These are phyloP conservation scores for Primulina huaijiensis DNA, from an alignment of 257 asterid species.

Conservation along the genomic window DNA sequence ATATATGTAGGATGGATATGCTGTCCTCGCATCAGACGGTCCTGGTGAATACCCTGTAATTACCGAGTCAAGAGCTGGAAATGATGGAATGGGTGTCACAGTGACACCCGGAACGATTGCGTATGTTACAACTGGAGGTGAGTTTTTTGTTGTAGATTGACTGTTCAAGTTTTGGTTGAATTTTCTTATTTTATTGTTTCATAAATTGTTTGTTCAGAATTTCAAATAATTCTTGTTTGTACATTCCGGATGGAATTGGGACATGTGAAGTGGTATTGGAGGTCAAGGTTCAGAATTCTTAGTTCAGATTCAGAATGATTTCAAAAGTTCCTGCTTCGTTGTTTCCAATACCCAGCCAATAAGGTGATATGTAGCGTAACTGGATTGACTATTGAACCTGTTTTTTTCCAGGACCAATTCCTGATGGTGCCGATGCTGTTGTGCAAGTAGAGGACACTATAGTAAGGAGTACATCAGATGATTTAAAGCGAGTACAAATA, in stretches of 20 bases:
- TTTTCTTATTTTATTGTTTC: not conserved
- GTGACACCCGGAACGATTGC: not conserved
- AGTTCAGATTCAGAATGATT: not conserved
- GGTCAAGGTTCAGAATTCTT: slow-evolving; percentile 11
- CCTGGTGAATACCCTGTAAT: slow-evolving; percentile 77
- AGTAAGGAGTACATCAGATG: slow-evolving; percentile 40
- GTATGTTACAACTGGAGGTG: slow-evolving; percentile 85
- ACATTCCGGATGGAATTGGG: slow-evolving; percentile 3
- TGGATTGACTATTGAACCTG: slow-evolving; percentile 3
- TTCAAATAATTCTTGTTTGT: not conserved
- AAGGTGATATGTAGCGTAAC: slow-evolving; percentile 10
- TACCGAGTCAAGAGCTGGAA: not conserved
- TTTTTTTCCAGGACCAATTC: slow-evolving; percentile 72
- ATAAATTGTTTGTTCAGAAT: no score
- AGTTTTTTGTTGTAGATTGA: slow-evolving; percentile 27
- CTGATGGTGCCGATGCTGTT: slow-evolving; percentile 92
- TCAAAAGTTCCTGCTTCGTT: not conserved
- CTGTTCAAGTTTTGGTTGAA: not conserved
- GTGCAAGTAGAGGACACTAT: slow-evolving; percentile 90
- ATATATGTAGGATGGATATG: slow-evolving; percentile 78
- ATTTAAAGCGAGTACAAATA: slow-evolving; percentile 55
- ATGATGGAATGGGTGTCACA: not conserved
- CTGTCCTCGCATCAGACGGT: slow-evolving; percentile 89
- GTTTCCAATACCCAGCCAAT: slow-evolving; percentile 1
- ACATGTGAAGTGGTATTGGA: slow-evolving; percentile 16